Evolutionary conservation across 1,139 yeast species (phyloP).

Genomic region (Geotrichum fermentans): DNA sequence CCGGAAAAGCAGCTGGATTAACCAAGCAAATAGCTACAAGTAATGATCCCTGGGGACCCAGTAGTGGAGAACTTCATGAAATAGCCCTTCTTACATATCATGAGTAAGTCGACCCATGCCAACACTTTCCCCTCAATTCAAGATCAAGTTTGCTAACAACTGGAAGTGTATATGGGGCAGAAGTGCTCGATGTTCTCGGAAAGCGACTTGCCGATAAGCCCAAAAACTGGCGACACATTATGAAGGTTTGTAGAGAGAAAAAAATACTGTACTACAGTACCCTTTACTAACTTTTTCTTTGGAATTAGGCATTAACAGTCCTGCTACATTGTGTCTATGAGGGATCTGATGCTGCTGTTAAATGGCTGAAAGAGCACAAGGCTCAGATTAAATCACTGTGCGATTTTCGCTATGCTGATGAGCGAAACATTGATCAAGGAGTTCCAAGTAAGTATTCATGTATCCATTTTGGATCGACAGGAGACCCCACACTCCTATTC

Average conservation of each 20-base stretch:
- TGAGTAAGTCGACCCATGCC: slow-evolving; percentile 30
- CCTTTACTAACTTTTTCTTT: no score
- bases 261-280: no score
- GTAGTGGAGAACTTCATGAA: slow-evolving; percentile 71
- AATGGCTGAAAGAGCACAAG: slow-evolving; percentile 79
- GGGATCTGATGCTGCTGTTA: slow-evolving; percentile 82
- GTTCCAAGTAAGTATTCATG: slow-evolving; percentile 28
- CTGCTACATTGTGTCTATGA: slow-evolving; percentile 78
- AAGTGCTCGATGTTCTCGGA: slow-evolving; percentile 82
- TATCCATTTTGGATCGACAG: neutral
- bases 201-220: slow-evolving; percentile 83
- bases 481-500: no score
- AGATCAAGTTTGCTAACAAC: no score
- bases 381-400: slow-evolving; percentile 76
- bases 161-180: slow-evolving; percentile 41
- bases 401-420: slow-evolving; percentile 33
- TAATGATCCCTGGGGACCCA: slow-evolving; percentile 74
- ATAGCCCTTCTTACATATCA: slow-evolving; percentile 64
- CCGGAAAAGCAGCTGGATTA: neutral
- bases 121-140: no score
- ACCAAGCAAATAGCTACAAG: slow-evolving; percentile 53
- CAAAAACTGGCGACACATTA: slow-evolving; percentile 79
- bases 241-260: slow-evolving; percentile 43
- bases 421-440: slow-evolving; percentile 34
- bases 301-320: slow-evolving; percentile 60